These are phyloP conservation scores for Alternaria ventricosa DNA, from an alignment of 2,329 filamentous ascomycete species.

Conservation along the genomic window DNA sequence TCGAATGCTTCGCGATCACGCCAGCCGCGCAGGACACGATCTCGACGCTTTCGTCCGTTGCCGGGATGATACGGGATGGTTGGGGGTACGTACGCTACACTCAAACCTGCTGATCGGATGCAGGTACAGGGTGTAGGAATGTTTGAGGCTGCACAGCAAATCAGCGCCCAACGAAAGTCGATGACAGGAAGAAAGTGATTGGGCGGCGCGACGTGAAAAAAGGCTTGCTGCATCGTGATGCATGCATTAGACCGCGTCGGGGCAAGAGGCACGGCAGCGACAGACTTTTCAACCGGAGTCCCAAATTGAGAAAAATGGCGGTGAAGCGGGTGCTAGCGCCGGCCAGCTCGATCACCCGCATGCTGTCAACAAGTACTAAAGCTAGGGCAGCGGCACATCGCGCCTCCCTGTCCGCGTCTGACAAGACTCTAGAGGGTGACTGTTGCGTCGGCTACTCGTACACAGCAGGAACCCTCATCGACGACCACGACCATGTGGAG, in stretches of 20 bases:
- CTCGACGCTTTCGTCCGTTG: conserved; percentile 21
- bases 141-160: conserved; percentile 6
- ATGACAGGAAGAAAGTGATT: not conserved
- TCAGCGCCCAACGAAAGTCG: conserved; percentile 2
- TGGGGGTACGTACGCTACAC: conserved; percentile 7
- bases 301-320: conserved; percentile 17
- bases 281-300: conserved; percentile 11
- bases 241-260: not conserved
- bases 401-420: conserved; percentile 20
- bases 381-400: conserved; percentile 16
- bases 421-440: conserved; percentile 21
- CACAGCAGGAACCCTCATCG: conserved; percentile 21
- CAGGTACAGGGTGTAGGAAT: conserved; percentile 14
- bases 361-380: conserved; percentile 21
- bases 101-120: conserved; percentile 10
- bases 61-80: conserved; percentile 19
- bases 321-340: conserved; percentile 20
- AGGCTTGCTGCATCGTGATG: conserved; percentile 4
- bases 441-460: conserved; percentile 16
- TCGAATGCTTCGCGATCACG: conserved; percentile 3
- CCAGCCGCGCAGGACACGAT: conserved; percentile 20
- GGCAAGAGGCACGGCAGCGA: conserved; percentile 10
- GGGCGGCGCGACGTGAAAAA: not conserved
- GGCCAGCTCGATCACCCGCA: conserved; percentile 15
- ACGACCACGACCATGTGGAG: conserved; percentile 30